These are phyloP conservation scores for Euclidium syriacum DNA, from an alignment of 345 rosid species.

Conservation along the genomic window DNA sequence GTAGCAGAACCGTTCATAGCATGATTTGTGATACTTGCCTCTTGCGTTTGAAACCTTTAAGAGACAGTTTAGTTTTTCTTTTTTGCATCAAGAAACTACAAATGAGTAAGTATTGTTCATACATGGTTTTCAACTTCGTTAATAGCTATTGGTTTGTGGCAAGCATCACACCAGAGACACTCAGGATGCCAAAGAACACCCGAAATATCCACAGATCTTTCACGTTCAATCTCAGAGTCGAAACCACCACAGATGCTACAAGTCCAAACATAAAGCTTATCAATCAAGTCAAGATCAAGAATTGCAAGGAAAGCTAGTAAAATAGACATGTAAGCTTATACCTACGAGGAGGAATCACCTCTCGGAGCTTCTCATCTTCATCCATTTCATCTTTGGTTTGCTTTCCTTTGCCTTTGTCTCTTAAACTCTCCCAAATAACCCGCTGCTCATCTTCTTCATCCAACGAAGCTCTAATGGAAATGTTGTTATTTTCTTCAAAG, in stretches of 20 bases:
- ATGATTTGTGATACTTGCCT: slow-evolving; percentile 25
- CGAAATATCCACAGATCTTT: slow-evolving; percentile 59
- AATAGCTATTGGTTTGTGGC: slow-evolving; percentile 54
- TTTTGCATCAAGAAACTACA: too few relatives aligned
- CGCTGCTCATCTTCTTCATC: slow-evolving; percentile 17
- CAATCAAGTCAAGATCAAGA: too few relatives aligned
- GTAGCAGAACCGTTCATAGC: slow-evolving; percentile 16
- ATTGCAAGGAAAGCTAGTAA: slow-evolving; percentile 2
- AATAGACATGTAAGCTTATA: slow-evolving; percentile 5
- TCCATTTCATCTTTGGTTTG: neutral
- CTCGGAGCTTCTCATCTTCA: neutral
- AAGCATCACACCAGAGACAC: slow-evolving; percentile 64
- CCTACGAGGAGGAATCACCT: slow-evolving; percentile 13
- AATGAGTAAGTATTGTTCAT: too few relatives aligned
- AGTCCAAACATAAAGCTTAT: too few relatives aligned
- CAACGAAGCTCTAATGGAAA: neutral
- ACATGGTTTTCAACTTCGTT: slow-evolving; percentile 41
- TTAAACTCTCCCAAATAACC: slow-evolving; percentile 11
- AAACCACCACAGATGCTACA: slow-evolving; percentile 71
- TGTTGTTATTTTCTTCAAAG: neutral
- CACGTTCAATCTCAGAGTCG: slow-evolving; percentile 46
- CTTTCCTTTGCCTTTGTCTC: neutral
- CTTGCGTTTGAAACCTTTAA: slow-evolving; percentile 29
- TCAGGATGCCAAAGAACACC: slow-evolving; percentile 68
- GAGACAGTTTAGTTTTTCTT: neutral